Conservation (phyloP, 148 eudicot species). For the Chenopodium suecicum region DNA sequence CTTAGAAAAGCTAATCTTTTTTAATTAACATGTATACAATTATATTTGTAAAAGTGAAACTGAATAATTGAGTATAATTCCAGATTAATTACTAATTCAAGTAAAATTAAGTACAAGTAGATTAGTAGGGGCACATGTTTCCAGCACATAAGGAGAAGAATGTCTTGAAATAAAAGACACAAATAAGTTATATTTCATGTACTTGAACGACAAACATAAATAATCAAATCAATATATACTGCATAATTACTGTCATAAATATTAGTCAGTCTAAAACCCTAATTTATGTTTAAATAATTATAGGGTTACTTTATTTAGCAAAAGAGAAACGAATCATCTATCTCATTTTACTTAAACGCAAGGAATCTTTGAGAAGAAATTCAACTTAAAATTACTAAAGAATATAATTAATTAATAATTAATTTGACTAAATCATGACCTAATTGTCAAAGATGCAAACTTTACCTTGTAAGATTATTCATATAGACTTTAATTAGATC, state of each 20-base stretch:
- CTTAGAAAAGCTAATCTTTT: background rate
- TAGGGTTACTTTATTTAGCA: background rate
- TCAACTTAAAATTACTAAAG: background rate
- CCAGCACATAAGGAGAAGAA: slow-evolving; percentile 10
- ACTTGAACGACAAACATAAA: background rate
- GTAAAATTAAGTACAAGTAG: background rate
- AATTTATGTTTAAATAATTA: background rate
- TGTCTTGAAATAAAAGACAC: background rate
- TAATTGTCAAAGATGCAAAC: background rate
- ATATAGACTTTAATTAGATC: background rate
- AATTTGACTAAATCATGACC: background rate
- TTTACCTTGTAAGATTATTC: background rate
- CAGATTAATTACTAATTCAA: background rate
- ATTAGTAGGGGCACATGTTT: background rate
- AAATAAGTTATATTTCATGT: background rate
- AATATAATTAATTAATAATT: background rate
- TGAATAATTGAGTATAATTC: background rate
- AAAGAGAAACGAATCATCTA: background rate
- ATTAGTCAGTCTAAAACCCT: background rate
- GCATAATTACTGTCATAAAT: too few species aligned
- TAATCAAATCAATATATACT: background rate
- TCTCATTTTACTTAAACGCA: background rate
- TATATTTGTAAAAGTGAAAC: too few species aligned
- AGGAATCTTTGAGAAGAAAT: background rate
- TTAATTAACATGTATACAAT: background rate